phyloP scores from a whole-genome alignment of 2,329 filamentous ascomycete species.

The Aspergillus hiratsukae region DNA sequence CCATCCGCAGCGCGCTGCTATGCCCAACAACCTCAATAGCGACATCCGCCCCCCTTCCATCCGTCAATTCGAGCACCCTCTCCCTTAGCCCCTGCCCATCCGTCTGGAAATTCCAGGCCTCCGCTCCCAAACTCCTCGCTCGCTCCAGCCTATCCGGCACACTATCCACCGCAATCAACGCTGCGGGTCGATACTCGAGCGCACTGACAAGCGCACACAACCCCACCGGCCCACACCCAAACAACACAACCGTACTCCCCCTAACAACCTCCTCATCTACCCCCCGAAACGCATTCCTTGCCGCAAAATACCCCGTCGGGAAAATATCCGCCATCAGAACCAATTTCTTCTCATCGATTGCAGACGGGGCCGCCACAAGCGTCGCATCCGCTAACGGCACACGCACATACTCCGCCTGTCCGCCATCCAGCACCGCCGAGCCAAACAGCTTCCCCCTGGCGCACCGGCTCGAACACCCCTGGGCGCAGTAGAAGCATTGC shows the following conservation, averaged over 20 bases:
- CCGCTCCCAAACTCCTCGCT: constrained; percentile 68
- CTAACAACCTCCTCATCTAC: background rate
- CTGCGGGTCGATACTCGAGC: constrained; percentile 64
- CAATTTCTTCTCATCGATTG: constrained; percentile 66
- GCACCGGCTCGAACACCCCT: constrained; percentile 71
- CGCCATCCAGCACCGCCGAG: constrained; percentile 64
- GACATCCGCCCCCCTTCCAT: constrained; percentile 76
- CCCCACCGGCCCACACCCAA: constrained; percentile 15
- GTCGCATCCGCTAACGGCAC: constrained; percentile 77
- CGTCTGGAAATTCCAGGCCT: constrained; percentile 70
- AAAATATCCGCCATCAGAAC: constrained; percentile 91
- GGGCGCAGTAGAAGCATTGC: constrained; percentile 77
- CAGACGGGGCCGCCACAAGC: constrained; percentile 63
- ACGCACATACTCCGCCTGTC: constrained; percentile 74
- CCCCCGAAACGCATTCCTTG: constrained; percentile 12
- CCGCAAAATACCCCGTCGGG: constrained; percentile 17
- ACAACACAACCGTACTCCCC: constrained; percentile 14
- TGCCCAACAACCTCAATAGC: constrained; percentile 73
- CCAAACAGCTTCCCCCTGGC: constrained; percentile 66
- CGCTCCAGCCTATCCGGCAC: constrained; percentile 67
- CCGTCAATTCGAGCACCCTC: constrained; percentile 64
- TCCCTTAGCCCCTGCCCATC: constrained; percentile 55
- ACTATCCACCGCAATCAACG: constrained; percentile 73
- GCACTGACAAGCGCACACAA: constrained; percentile 53
- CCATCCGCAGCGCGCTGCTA: constrained; percentile 62